Conservation (phyloP, 306 rosid genomes). For the Rosa persica region DNA sequence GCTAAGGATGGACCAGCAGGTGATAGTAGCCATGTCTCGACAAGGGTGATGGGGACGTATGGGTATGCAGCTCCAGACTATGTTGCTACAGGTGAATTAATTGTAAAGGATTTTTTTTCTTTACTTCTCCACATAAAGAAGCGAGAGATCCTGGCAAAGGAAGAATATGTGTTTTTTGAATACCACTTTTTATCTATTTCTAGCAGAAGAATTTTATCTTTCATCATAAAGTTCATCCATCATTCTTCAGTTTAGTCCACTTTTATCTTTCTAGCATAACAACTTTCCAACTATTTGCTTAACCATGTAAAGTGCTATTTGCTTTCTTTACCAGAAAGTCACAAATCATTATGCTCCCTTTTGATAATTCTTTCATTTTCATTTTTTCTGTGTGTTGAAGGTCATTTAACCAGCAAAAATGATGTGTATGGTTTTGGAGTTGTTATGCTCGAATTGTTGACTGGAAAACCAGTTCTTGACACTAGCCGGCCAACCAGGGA, state of each 20-base stretch:
- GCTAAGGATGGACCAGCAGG: neutral
- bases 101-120: neutral
- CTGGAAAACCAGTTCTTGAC: neutral
- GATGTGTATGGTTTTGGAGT: constrained; percentile 9
- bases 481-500: neutral
- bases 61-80: neutral
- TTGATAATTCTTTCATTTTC: neutral
- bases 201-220: neutral
- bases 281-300: neutral
- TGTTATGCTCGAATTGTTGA: neutral
- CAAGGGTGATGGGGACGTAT: neutral
- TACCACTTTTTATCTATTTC: neutral
- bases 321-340: neutral
- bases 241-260: neutral
- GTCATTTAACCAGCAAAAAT: neutral
- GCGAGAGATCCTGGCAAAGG: neutral
- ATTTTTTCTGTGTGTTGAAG: neutral
- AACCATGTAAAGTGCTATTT: neutral
- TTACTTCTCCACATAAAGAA: neutral
- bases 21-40: neutral
- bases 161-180: neutral
- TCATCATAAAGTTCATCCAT: neutral
- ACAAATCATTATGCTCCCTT: neutral
- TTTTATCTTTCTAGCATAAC: too few species aligned
- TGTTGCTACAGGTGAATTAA: neutral